Base-by-base conservation (phyloP, 352 stramenopile species). In the Thraustotheca clavata region DNA sequence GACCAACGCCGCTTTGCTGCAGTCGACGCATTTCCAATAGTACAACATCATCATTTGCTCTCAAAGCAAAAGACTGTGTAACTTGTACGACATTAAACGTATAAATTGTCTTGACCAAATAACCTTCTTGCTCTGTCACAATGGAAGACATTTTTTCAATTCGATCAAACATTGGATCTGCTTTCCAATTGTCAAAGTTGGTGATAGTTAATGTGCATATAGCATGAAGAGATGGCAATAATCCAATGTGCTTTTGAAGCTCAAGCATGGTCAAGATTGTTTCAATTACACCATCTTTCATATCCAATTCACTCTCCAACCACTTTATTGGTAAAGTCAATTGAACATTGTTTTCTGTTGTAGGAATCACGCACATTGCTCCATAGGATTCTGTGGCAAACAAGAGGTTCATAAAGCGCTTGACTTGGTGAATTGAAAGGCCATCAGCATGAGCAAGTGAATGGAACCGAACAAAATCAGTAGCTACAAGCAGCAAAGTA, bases 371-470 rank as follows among this genome's bases (percentile, higher is more conserved):
- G 29, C 89, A 49, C 22, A 75, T 79, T 67, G 86, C 32, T n/a
- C n/a, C n/a, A n/a, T n/a, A n/a, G 60, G 68, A 27, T 49, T 52
- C 33, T 16, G 16, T 20, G 9, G 11, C 18, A 66, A 69, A 62
- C 20, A 92, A 63, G 0, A 86, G 46, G 3, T 67, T 27, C 18
- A 91, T 41, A 5, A 92, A 61, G 12, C 35, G 63, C 1, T 68
- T 71, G 26, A 90, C 65, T 52, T 94, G 84, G 0, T 74, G 68
- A 0, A 63, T 34, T 35, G 88, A 71, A 9, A 94, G 70, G 1
- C 80, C 74, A 40, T 88, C 89, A 18, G 82, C 80, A 49, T 87
- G 90, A 18, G 80, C 62, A 32, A 94, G 66, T 22, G 81, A 90
- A 2, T 82, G 79, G 59, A 89, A 91, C 16, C 77, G 74, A 9